A percentile compares a stretch with the other conserved stretches of the same genome.
These are phyloP conservation scores for Cenchrus americanus DNA, from an alignment of 176 grass and related monocot species.

Conservation along the genomic window DNA sequence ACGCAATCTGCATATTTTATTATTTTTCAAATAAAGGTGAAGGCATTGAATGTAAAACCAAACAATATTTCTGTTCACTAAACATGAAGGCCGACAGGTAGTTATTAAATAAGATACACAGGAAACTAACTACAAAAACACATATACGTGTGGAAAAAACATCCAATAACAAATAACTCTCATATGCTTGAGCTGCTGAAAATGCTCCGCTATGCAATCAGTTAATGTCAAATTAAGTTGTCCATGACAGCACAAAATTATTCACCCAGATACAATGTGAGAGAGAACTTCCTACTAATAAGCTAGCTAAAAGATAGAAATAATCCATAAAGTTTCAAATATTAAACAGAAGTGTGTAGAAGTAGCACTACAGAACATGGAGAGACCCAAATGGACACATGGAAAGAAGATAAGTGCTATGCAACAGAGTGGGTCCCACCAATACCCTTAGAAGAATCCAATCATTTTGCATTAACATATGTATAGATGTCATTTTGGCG, in stretches of 20 bases:
- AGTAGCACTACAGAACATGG: not conserved
- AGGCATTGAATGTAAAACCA: not conserved
- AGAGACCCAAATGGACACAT: not conserved
- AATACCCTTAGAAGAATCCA: conserved; percentile 27
- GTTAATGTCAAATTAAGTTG: conserved; percentile 5
- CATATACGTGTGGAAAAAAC: not conserved
- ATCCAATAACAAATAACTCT: conserved; percentile 16
- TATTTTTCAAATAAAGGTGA: conserved; percentile 1
- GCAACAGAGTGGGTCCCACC: not conserved
- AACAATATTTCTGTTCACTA: not conserved
- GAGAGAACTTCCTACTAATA: conserved; percentile 18
- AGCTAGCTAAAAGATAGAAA: conserved; percentile 6
- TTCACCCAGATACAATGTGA: not conserved
- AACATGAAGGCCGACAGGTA: conserved; percentile 21
- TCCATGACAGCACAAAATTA: conserved; percentile 1
- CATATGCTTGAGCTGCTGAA: not conserved
- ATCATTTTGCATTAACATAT: conserved; percentile 27
- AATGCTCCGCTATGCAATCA: conserved; percentile 6
- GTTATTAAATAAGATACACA: not conserved
- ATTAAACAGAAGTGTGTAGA: conserved; percentile 1
- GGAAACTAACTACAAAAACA: conserved; percentile 11
- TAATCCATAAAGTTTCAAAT: not conserved
- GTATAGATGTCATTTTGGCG: not conserved
- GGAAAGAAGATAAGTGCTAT: not conserved
- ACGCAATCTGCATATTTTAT: conserved; percentile 56